phyloP scores from a whole-genome alignment of 2,329 filamentous ascomycete genomes.

The Cladosporium sp. region DNA sequence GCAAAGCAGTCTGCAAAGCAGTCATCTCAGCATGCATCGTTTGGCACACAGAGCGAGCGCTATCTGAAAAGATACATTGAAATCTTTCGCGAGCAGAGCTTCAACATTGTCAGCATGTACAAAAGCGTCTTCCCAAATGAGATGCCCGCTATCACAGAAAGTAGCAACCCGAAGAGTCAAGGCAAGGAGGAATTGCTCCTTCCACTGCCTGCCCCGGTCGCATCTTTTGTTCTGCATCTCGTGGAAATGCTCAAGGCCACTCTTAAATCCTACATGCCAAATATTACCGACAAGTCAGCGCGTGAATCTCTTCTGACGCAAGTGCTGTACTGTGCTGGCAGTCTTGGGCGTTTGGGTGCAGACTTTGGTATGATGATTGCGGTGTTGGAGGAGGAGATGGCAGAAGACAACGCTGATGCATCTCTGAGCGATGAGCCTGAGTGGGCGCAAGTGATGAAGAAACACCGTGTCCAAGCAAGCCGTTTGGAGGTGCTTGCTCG shows the following conservation, averaged over 20 bases:
- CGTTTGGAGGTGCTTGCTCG: conserved; percentile 31
- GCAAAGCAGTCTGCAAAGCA: conserved; percentile 33
- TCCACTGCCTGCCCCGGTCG: conserved; percentile 68
- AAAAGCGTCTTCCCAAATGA: conserved; percentile 76
- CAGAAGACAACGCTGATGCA: conserved; percentile 52
- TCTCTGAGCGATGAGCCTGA: conserved; percentile 53
- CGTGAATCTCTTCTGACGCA: conserved; percentile 88
- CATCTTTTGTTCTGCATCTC: conserved; percentile 80
- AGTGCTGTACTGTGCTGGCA: conserved; percentile 88
- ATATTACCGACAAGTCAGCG: conserved; percentile 72
- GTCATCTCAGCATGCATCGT: conserved; percentile 41
- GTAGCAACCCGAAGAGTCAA: background rate
- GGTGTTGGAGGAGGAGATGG: conserved; percentile 46
- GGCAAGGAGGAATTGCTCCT: conserved; percentile 29
- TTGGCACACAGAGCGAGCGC: conserved; percentile 88
- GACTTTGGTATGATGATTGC: conserved; percentile 91
- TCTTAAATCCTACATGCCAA: conserved; percentile 70
- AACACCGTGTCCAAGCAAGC: conserved; percentile 79
- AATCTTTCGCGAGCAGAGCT: conserved; percentile 95
- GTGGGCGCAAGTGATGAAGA: conserved; percentile 86
- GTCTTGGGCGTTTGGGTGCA: conserved; percentile 80
- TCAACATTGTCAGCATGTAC: conserved; percentile 92
- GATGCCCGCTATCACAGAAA: conserved; percentile 30
- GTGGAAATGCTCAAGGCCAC: conserved; percentile 77
- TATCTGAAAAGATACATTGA: conserved; percentile 95